Conservation (phyloP, 768 basidiomycete species). For the Pulveroboletus ravenelii region DNA sequence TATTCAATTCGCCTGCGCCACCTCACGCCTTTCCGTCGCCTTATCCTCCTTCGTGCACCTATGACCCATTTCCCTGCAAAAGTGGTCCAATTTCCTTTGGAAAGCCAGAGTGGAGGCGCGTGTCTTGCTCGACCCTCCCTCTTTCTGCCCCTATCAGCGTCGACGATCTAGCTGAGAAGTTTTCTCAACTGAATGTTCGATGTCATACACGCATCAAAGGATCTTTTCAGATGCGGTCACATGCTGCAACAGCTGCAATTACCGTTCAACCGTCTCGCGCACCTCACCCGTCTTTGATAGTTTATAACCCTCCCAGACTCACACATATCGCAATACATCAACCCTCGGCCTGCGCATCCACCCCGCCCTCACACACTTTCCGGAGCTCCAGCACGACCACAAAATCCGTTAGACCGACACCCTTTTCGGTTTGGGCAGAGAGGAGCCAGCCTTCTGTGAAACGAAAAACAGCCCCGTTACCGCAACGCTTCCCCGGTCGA, state of each 20-base stretch:
- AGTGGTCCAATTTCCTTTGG: neutral
- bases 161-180: slow-evolving; percentile 7
- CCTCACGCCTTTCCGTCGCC: slow-evolving; percentile 13
- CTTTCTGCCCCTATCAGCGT: neutral
- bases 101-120: slow-evolving; percentile 7
- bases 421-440: neutral
- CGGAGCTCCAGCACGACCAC: neutral
- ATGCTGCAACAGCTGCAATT: neutral
- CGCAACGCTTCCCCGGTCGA: slow-evolving; percentile 1
- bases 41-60: slow-evolving; percentile 12
- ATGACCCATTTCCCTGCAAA: slow-evolving; percentile 21
- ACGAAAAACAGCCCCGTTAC: slow-evolving; percentile 9
- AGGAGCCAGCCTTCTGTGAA: neutral
- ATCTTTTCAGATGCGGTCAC: neutral
- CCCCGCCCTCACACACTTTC: slow-evolving; percentile 1
- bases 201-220: slow-evolving; percentile 1
- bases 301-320: neutral
- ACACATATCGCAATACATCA: neutral
- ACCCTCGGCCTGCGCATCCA: neutral
- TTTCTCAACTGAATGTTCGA: slow-evolving; percentile 15
- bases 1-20: neutral
- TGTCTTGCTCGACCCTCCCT: neutral
- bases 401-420: slow-evolving; percentile 7
- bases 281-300: slow-evolving; percentile 14
- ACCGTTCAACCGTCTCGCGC: slow-evolving; percentile 14